These are phyloP conservation scores for Tulasnella sp. DNA, from an alignment of 768 basidiomycete genomes.

Conservation along the genomic window DNA sequence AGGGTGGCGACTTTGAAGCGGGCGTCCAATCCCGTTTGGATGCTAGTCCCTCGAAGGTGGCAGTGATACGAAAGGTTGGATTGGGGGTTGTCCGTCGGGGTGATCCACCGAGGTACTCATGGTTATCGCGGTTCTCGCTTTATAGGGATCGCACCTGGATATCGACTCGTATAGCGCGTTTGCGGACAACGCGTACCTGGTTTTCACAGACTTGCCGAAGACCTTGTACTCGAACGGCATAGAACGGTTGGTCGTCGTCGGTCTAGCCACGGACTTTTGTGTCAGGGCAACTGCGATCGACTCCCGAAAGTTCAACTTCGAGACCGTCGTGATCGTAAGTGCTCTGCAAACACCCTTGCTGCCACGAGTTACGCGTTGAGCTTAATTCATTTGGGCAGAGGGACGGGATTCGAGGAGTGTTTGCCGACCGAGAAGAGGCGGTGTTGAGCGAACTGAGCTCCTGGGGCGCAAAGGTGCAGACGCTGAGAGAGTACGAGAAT, in stretches of 20 bases:
- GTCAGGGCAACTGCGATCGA: slow-evolving; percentile 60
- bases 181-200: slow-evolving; percentile 52
- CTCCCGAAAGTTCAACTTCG: slow-evolving; percentile 49
- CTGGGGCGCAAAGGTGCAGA: neutral
- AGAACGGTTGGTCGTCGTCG: slow-evolving; percentile 59
- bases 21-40: slow-evolving; percentile 51
- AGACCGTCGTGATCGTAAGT: slow-evolving; percentile 33
- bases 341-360: neutral
- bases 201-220: slow-evolving; percentile 48
- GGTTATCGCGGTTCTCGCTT: neutral
- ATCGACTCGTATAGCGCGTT: slow-evolving; percentile 85
- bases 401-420: slow-evolving; percentile 22
- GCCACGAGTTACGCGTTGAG: neutral
- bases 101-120: neutral
- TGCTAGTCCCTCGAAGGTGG: slow-evolving; percentile 34
- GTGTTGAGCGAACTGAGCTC: slow-evolving; percentile 17
- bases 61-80: slow-evolving; percentile 38
- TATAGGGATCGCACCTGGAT: slow-evolving; percentile 49
- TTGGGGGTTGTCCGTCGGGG: neutral
- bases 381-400: slow-evolving; percentile 7
- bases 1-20: slow-evolving; percentile 59
- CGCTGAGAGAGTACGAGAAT: slow-evolving; percentile 19
- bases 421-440: slow-evolving; percentile 5
- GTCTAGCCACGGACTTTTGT: slow-evolving; percentile 77
- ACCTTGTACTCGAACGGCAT: slow-evolving; percentile 46